Base-by-base conservation (phyloP, 2,329 filamentous ascomycete genomes). In the Pseudogymnoascus sp. region DNA sequence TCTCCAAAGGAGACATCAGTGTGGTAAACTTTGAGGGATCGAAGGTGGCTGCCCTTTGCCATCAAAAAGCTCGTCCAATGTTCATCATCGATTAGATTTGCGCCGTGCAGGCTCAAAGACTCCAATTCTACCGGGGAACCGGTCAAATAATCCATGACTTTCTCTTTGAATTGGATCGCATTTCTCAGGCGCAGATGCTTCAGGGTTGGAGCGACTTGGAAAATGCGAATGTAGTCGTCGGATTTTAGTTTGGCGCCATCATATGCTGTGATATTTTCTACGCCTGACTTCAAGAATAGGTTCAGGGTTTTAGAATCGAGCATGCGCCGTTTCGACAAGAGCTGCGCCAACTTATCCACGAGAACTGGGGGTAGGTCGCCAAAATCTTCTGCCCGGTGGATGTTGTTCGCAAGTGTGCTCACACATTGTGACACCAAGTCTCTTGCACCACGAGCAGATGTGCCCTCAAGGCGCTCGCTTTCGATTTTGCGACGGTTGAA, bases 151-250 rank as follows among this genome's bases (percentile, higher is more conserved):
- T 90, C 84, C 73, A 97, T 81, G 41, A 92, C 88, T 39, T 80
- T 79, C 69, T 97, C 89, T 74, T 96, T 96, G 79, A 97, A 88
- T 70, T 96, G 92, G 58, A 94, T 89, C n/a, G 87, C 90, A 69
- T 92, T 93, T 58, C 88, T 85, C 9, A 96, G 77, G 66, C 91
- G 88, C 62, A 97, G 79, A 44, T 81, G 81, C 68, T 84, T 84
- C 60, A 96, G 77, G 5, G 79, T 79, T 0, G 89, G 85, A 62
- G 89, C 86, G 2, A 85, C 81, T 59, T 91, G 87, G 64, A 97
- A 92, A 41, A 96, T 90, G 65, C 86, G 83, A 57, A 89, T 82
- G 66, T 88, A 92, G 69, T 97, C 91, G 66, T 92, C 84, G 1
- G 84, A 82, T 58, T 83, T 82, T 9, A 97, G 81, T 66, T 86